Percentiles rank a stretch among this genome's conserved stretches.
Conservation (phyloP, 2,329 filamentous ascomycete genomes). For the Colletotrichum gigasporum region DNA sequence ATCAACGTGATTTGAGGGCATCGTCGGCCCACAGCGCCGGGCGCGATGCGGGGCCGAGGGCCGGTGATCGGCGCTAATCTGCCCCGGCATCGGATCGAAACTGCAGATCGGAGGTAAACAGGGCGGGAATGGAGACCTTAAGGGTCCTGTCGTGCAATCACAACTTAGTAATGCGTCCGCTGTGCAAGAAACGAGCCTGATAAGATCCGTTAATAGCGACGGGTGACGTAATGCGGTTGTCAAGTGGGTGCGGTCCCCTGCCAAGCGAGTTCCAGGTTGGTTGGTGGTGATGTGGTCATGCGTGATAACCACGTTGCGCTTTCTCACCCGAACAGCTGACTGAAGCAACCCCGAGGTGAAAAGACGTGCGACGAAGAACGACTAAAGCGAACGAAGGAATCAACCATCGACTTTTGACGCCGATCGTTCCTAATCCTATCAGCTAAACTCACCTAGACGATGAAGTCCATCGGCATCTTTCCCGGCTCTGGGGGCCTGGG, state of each 20-base stretch:
- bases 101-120: not conserved
- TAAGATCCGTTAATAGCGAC: not conserved
- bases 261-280: slow-evolving; percentile 8
- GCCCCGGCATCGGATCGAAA: not conserved
- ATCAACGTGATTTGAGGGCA: not conserved
- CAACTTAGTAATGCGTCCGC: not conserved
- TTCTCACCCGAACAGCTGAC: too few relatives aligned
- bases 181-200: slow-evolving; percentile 15
- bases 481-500: slow-evolving; percentile 64
- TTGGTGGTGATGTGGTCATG: slow-evolving; percentile 27
- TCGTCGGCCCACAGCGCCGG: not conserved
- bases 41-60: not conserved
- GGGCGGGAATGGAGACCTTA: not conserved
- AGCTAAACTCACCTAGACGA: slow-evolving; percentile 4
- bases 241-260: slow-evolving; percentile 13
- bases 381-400: not conserved
- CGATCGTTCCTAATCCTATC: not conserved
- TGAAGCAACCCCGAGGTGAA: too few relatives aligned
- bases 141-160: not conserved
- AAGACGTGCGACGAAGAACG: not conserved
- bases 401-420: not conserved
- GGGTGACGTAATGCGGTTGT: slow-evolving; percentile 28
- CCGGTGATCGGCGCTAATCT: not conserved
- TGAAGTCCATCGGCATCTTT: slow-evolving; percentile 54
- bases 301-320: not conserved